Conservation (phyloP, 192 early-diverging fungal species). For the Coemansia sp. region DNA sequence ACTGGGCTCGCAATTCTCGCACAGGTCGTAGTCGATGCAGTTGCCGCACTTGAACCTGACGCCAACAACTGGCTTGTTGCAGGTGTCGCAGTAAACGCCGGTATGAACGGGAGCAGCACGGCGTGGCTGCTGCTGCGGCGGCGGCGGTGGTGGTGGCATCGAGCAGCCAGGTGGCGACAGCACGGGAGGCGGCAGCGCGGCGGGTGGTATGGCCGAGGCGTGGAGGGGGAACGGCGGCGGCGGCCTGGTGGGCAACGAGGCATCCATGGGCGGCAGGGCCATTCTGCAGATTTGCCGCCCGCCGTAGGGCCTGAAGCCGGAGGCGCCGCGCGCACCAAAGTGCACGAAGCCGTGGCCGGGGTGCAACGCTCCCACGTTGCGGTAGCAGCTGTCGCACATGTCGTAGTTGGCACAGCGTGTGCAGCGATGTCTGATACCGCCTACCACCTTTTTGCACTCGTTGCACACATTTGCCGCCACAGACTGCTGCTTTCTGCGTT, state of each 20-base stretch:
- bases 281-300: constrained; percentile 6
- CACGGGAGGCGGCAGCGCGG: constrained; percentile 1
- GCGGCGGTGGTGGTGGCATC: background rate
- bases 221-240: constrained; percentile 1
- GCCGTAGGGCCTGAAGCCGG: background rate
- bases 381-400: constrained; percentile 60
- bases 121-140: background rate
- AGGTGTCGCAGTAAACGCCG: constrained; percentile 36
- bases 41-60: constrained; percentile 93
- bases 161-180: constrained; percentile 6
- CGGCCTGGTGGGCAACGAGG: background rate
- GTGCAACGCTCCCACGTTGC: constrained; percentile 26
- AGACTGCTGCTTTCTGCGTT: background rate
- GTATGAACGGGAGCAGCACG: constrained; percentile 10
- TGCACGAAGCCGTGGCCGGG: constrained; percentile 51
- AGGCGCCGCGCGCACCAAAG: constrained; percentile 20
- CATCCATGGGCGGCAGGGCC: constrained; percentile 13
- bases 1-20: constrained; percentile 83
- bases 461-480: constrained; percentile 52
- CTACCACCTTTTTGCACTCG: constrained; percentile 57
- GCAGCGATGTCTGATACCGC: constrained; percentile 63
- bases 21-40: constrained; percentile 93
- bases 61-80: constrained; percentile 77
- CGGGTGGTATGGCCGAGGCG: background rate
- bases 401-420: constrained; percentile 54